Evolutionary conservation across 1,284 basidiomycete genomes (phyloP), one percentile per base, ranked within the genome.

Genomic region (Malassezia furfur): DNA sequence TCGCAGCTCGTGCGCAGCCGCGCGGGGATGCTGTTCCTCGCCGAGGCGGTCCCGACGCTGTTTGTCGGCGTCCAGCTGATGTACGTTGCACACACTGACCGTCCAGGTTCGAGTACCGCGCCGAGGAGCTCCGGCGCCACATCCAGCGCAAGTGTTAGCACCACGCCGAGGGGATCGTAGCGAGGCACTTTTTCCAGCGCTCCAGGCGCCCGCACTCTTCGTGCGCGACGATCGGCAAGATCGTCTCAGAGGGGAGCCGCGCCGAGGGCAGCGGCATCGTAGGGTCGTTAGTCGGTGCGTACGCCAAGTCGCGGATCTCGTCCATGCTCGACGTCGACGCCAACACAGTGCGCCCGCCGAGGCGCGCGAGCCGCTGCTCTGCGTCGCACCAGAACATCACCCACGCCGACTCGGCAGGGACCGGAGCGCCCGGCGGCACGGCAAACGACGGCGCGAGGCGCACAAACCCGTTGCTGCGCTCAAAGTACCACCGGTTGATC

Each of bases 401-500:
- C 91, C 88, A 96, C 32, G 50, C 60, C 1, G 55, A 56, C 19
- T 53, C 55, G 25, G 50, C 52, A 14, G 17, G 17, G 17, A 35
- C 28, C 8, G 5, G 31, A 3, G 19, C 21, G 31, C 22, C 32
- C 10, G 31, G 43, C 31, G 22, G 37, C 14, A 19, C 14, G 34
- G 65, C 67, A 50, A 52, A 62, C 49, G 39, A 54, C 39, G 28
- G 32, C 17, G 36, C 58, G 43, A 88, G 81, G 51, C 87, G 81
- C 35, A 91, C 65, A 76, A 96, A 93, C 9, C 94, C 94, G 43
- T 86, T 88, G 70, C 85, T 87, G 34, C 94, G 84, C 75, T 99
- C 94, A 67, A 90, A 96, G 78, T 99, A 99, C 94, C 94, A 99
- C 76, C 91, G 93, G 77, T 99, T 99, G 52, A 98, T 85, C 0